These are phyloP conservation scores for Penicillium sp. DNA, from an alignment of 2,329 filamentous ascomycete genomes.

Conservation along the genomic window DNA sequence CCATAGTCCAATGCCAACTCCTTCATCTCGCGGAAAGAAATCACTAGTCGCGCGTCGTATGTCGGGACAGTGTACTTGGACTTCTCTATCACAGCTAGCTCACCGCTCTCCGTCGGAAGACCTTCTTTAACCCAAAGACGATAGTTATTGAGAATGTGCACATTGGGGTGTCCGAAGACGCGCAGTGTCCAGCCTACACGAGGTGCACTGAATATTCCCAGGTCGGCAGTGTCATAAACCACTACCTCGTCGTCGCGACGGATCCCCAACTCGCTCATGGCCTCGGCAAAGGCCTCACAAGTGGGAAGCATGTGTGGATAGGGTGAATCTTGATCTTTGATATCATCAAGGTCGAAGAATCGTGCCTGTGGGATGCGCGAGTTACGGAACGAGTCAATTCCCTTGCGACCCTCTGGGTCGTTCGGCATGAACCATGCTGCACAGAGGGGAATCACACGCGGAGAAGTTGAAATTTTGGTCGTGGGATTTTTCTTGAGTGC, in stretches of 20 bases:
- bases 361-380: slow-evolving; percentile 83
- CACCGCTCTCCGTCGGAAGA: slow-evolving; percentile 75
- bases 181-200: slow-evolving; percentile 90
- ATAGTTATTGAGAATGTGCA: slow-evolving; percentile 95
- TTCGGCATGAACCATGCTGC: slow-evolving; percentile 97
- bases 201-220: slow-evolving; percentile 91
- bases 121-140: slow-evolving; percentile 86
- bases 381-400: slow-evolving; percentile 75
- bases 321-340: slow-evolving; percentile 81
- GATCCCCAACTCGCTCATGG: slow-evolving; percentile 87
- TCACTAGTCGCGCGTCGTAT: slow-evolving; percentile 65
- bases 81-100: slow-evolving; percentile 38
- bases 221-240: slow-evolving; percentile 87
- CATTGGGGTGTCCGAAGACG: slow-evolving; percentile 82
- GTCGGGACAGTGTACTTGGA: slow-evolving; percentile 52
- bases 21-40: slow-evolving; percentile 77
- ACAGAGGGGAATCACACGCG: slow-evolving; percentile 83
- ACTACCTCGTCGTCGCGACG: slow-evolving; percentile 84
- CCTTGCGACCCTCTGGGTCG: slow-evolving; percentile 69
- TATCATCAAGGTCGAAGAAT: slow-evolving; percentile 93
- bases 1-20: slow-evolving; percentile 71
- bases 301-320: slow-evolving; percentile 97
- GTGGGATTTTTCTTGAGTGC: slow-evolving; percentile 80
- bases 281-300: slow-evolving; percentile 74
- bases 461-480: slow-evolving; percentile 74